Evolutionary conservation across 148 eudicot species (phyloP).

Genomic region (Cornus kousa): DNA sequence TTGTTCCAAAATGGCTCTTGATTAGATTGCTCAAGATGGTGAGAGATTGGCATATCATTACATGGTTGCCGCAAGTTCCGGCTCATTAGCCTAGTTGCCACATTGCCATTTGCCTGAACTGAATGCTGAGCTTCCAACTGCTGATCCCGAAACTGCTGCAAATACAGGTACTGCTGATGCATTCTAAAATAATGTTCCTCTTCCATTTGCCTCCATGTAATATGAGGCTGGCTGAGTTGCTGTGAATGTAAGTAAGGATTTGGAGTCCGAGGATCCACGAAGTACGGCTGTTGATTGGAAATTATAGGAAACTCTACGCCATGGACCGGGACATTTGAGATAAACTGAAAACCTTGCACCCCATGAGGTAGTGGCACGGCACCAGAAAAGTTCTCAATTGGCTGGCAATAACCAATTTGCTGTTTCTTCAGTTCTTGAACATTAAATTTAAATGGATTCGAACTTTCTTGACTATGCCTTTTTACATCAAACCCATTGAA

Average conservation of each 20-base stretch:
- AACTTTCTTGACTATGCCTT: slow-evolving; percentile 6
- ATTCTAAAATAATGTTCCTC: slow-evolving; percentile 23
- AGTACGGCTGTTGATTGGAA: slow-evolving; percentile 15
- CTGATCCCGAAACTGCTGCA: slow-evolving; percentile 26
- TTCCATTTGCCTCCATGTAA: slow-evolving; percentile 24
- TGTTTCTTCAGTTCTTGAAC: slow-evolving; percentile 20
- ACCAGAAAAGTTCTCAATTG: slow-evolving; percentile 14
- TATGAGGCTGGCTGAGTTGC: slow-evolving; percentile 17
- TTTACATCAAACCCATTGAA: slow-evolving; percentile 11
- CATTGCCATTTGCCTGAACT: slow-evolving; percentile 12
- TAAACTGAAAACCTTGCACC: slow-evolving; percentile 18
- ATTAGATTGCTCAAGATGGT: slow-evolving; percentile 11
- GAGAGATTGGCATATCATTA: slow-evolving; percentile 3
- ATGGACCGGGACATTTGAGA: slow-evolving; percentile 21
- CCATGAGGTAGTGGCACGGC: slow-evolving; percentile 16
- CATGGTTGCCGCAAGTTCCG: slow-evolving; percentile 9
- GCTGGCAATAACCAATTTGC: slow-evolving; percentile 17
- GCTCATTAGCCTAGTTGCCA: slow-evolving; percentile 11
- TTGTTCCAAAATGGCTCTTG: slow-evolving; percentile 20
- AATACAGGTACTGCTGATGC: slow-evolving; percentile 24
- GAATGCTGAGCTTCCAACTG: slow-evolving; percentile 24
- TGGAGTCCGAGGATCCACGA: slow-evolving; percentile 10
- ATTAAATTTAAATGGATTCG: neutral
- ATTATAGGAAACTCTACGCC: slow-evolving; percentile 19
- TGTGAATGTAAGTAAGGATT: slow-evolving; percentile 19